phyloP scores from a whole-genome alignment of 1,284 basidiomycete genomes.

The Cutaneotrichosporon sp. region DNA sequence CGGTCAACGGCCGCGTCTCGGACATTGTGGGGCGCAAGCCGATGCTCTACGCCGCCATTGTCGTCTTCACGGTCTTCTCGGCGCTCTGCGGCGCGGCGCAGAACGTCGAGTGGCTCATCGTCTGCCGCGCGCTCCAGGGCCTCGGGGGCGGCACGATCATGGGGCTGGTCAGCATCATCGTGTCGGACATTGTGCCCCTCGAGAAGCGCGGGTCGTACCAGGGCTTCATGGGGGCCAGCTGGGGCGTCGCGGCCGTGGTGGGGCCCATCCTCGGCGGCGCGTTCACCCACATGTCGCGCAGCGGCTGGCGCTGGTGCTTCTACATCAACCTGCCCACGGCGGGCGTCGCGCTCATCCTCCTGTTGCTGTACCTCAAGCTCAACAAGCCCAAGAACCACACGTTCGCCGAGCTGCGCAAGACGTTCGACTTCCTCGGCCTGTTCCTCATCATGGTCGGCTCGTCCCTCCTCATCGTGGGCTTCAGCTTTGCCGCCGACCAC shows the following conservation, averaged over 20 bases:
- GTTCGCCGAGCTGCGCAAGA: constrained; percentile 29
- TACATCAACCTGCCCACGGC: constrained; percentile 50
- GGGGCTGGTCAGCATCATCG: constrained; percentile 23
- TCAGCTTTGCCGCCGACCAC: constrained; percentile 58
- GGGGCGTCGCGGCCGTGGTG: constrained; percentile 51
- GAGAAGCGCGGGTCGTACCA: constrained; percentile 51
- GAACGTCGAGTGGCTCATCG: constrained; percentile 43
- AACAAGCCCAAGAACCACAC: constrained; percentile 55
- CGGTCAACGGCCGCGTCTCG: constrained; percentile 45
- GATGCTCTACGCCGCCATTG: constrained; percentile 44
- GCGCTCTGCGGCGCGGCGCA: constrained; percentile 49
- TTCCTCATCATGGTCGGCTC: constrained; percentile 70
- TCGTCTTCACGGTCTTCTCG: constrained; percentile 42
- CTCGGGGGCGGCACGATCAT: constrained; percentile 48
- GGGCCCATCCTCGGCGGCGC: constrained; percentile 54
- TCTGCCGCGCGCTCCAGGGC: constrained; percentile 44
- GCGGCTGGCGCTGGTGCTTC: constrained; percentile 33
- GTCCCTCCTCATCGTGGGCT: constrained; percentile 73
- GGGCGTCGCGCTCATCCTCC: constrained; percentile 63
- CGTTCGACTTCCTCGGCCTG: constrained; percentile 51
- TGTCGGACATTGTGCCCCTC: constrained; percentile 48
- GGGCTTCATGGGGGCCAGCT: constrained; percentile 52
- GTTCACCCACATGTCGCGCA: constrained; percentile 31
- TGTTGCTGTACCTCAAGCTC: constrained; percentile 80
- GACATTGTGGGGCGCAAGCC: constrained; percentile 50